phyloP scores from a whole-genome alignment of 129 eudicot species.

The Centrapalus pauciflorus region DNA sequence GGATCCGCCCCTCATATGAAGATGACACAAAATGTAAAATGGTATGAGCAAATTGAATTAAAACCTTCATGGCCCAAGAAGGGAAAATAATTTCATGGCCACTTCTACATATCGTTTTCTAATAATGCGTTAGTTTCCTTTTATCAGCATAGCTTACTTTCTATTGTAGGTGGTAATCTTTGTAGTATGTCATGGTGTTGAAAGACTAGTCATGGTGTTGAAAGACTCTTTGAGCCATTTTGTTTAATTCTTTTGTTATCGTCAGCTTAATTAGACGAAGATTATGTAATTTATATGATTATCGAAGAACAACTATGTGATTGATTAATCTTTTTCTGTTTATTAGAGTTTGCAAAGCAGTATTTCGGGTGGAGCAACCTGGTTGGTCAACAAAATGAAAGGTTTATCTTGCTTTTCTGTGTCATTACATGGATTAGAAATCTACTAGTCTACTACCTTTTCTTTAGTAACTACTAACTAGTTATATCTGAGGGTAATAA shows the following conservation, averaged over 20 bases:
- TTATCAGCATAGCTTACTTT: background rate
- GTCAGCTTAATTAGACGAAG: background rate
- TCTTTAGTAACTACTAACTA: no score
- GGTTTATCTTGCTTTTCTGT: slow-evolving; percentile 38
- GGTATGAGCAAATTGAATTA: no score
- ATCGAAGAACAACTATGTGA: background rate
- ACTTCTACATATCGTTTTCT: background rate
- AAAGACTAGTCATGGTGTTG: no score
- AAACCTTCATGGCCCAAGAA: no score
- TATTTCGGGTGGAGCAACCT: slow-evolving; percentile 73
- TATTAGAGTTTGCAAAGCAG: slow-evolving; percentile 63
- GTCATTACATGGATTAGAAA: slow-evolving; percentile 5
- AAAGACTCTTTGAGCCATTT: no score
- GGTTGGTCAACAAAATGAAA: slow-evolving; percentile 81
- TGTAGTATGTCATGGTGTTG: no score
- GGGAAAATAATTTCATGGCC: background rate
- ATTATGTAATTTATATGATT: background rate
- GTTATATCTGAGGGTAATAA: background rate
- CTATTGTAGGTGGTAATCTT: background rate
- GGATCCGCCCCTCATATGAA: no score
- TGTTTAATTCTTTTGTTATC: no score
- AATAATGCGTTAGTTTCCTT: background rate
- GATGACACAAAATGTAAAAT: no score
- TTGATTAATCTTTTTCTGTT: background rate
- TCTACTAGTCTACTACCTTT: no score